Conservation (phyloP, 139 green algal species). For the Protoeuglena noctilucae region DNA sequence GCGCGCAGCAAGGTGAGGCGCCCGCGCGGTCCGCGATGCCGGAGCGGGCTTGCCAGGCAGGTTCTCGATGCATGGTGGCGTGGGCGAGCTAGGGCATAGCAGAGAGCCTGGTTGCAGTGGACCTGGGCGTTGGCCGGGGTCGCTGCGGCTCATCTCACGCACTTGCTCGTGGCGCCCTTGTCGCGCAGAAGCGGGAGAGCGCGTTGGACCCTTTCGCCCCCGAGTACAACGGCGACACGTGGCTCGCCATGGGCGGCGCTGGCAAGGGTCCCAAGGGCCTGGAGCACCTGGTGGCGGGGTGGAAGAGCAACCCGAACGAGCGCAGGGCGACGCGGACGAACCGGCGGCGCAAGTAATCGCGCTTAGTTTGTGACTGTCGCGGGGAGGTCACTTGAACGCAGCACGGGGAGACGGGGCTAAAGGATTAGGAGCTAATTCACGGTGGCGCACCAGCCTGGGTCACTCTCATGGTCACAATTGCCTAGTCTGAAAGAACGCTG, state of each 20-base stretch:
- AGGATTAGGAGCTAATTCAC: no score
- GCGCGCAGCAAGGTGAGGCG: slow-evolving; percentile 1
- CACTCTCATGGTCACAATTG: no score
- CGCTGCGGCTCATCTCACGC: neutral
- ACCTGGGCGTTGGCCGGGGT: slow-evolving; percentile 5
- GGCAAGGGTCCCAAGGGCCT: slow-evolving; percentile 8
- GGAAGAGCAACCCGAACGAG: slow-evolving; percentile 73
- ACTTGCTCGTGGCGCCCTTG: neutral
- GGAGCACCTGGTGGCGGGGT: slow-evolving; percentile 10
- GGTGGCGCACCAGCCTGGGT: no score
- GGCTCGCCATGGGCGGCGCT: slow-evolving; percentile 24
- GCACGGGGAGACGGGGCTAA: no score
- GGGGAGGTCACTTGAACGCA: no score
- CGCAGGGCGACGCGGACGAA: slow-evolving; percentile 46
- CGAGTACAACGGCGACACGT: slow-evolving; percentile 47
- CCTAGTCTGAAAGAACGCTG: no score
- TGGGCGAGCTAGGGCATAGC: slow-evolving; percentile 12
- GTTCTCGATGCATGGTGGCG: slow-evolving; percentile 15
- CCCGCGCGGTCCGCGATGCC: no score
- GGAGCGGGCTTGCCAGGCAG: no score
- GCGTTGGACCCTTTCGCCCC: slow-evolving; percentile 51
- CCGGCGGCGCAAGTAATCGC: slow-evolving; percentile 28
- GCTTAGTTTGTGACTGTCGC: no score
- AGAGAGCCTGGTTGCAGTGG: slow-evolving; percentile 5
- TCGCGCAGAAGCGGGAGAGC: neutral